These are phyloP conservation scores for Leccinum aurantiacum DNA, from an alignment of 768 basidiomycete species.

Conservation along the genomic window DNA sequence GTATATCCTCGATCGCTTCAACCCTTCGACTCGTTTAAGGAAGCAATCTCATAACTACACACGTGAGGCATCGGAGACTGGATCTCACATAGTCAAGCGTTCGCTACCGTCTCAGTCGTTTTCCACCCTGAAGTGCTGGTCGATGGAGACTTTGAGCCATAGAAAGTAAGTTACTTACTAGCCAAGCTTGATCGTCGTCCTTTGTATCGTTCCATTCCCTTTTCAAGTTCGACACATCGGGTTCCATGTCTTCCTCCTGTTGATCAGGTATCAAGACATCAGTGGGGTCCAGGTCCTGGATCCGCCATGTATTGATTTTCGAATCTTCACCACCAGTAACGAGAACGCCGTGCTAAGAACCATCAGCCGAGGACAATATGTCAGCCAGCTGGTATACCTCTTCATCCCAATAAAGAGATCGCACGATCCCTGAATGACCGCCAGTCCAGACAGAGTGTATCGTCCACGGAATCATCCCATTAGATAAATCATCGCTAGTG, in stretches of 20 bases:
- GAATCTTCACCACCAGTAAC: conserved; percentile 54
- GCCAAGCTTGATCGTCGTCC: conserved; percentile 6
- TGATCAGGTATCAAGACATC: not conserved
- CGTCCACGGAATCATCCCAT: conserved; percentile 44
- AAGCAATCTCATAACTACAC: not conserved
- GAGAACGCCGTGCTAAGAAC: conserved; percentile 39
- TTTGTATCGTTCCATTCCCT: conserved; percentile 25
- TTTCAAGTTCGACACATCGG: conserved; percentile 15
- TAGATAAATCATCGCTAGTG: conserved; percentile 42
- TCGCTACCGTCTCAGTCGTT: conserved; percentile 21
- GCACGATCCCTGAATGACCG: conserved; percentile 57
- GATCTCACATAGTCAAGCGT: not conserved
- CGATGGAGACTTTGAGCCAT: not conserved
- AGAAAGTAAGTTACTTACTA: conserved; percentile 16
- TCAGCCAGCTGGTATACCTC: conserved; percentile 32
- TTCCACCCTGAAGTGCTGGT: conserved; percentile 18
- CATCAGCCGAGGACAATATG: not conserved
- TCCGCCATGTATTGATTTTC: conserved; percentile 45
- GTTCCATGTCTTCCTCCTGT: conserved; percentile 15
- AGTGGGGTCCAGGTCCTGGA: conserved; percentile 6
- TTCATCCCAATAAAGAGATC: conserved; percentile 58
- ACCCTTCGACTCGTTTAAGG: not conserved
- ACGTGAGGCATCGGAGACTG: not conserved
- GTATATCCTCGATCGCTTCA: conserved; percentile 16
- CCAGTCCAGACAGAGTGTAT: conserved; percentile 52